These are phyloP conservation scores for Groenewaldozyma auringiensis DNA, from an alignment of 1,139 yeast genomes.

Conservation along the genomic window DNA sequence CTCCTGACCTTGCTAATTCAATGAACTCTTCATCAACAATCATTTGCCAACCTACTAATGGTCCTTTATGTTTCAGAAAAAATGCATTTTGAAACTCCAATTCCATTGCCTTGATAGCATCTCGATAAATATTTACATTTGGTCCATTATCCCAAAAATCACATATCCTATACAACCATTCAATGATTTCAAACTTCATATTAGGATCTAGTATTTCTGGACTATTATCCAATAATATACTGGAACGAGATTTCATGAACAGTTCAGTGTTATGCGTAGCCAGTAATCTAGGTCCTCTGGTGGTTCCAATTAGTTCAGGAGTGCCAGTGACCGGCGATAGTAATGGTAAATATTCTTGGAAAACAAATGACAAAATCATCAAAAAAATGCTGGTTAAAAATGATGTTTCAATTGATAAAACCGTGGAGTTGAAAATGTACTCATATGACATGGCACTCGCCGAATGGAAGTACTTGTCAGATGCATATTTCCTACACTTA, in stretches of 20 bases:
- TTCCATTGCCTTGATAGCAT: conserved; percentile 9
- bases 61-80: not conserved
- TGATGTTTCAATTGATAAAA: conserved; percentile 12
- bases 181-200: conserved; percentile 1
- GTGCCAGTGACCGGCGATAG: conserved; percentile 6
- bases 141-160: not conserved
- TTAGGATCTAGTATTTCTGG: not conserved
- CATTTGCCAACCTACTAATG: conserved; percentile 15
- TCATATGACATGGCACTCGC: conserved; percentile 7
- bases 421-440: not conserved
- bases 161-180: not conserved
- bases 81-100: not conserved
- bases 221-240: not conserved
- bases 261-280: conserved; percentile 9
- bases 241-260: not conserved
- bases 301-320: conserved; percentile 17
- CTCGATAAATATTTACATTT: not conserved
- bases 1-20: conserved; percentile 14
- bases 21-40: conserved; percentile 15
- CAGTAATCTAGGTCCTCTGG: conserved; percentile 19
- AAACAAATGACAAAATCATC: conserved; percentile 19
- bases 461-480: conserved; percentile 15
- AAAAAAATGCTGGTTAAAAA: conserved; percentile 17
- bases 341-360: conserved; percentile 16
- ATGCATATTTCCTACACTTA: conserved; percentile 14